Base-by-base conservation (phyloP, 352 stramenopile genomes). In the Aphanomyces stellatus region DNA sequence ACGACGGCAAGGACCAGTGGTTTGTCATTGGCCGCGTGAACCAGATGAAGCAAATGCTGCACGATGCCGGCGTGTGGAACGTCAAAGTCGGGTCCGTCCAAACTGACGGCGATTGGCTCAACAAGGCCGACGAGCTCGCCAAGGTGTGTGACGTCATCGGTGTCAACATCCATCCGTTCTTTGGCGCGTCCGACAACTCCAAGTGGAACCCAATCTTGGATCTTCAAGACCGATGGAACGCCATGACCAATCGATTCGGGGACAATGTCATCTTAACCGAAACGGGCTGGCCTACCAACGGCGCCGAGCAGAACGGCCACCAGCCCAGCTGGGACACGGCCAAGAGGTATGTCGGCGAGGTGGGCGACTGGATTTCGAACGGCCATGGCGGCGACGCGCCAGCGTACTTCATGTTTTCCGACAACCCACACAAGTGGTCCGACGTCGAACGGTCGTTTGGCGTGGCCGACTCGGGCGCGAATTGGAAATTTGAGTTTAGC, bases 161-260 rank as follows among this genome's bases (percentile, higher is more conserved):
- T 30, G 81, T 88, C 65, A 88, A 89, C 75, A 86, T 89, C 51
- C 80, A 88, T 64, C 79, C 79, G 1, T 76, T 82, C 19, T 91
- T 88, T 72, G 35, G 55, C 40, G 35, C 56, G 6, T 41, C 55
- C 22, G 13, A 19, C 4, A 33, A 2, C 73, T 62, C 7, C 51
- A 71, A 41, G 27, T 49, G 1, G 2, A 77, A 74, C 37, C 80
- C 79, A 31, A 82, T 91, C 27, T 62, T 31, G 22, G 25, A 71
- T 53, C 64, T 77, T n/a, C 30, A 41, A 1, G 4, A 30, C 8
- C 70, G 70, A 53, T 78, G 65, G 66, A 37, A 68, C 48, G 33
- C 63, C 27, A 62, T 78, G n/a, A 35, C 41, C 1, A 62, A 24
- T 11, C 42, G 34, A 34, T 78, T 72, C 53, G 56, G 62, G n/a